These are phyloP conservation scores for Ballota nigra DNA, from an alignment of 257 asterid species.

Conservation along the genomic window DNA sequence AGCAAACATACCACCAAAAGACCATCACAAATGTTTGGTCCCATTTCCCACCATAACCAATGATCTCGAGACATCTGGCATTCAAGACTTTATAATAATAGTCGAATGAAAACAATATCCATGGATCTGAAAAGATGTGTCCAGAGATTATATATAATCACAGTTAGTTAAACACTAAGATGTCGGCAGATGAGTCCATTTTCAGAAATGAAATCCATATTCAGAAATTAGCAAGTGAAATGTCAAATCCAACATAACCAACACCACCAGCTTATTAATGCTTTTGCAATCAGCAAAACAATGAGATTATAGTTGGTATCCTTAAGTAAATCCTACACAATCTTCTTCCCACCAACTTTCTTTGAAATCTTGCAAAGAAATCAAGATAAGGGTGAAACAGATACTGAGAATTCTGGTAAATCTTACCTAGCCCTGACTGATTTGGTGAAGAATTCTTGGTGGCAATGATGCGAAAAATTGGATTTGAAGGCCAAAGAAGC, in stretches of 20 bases:
- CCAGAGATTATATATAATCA: neutral
- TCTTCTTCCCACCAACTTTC: conserved; percentile 16
- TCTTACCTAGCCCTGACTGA: conserved; percentile 10
- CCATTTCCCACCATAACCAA: conserved; percentile 20
- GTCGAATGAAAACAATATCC: conserved; percentile 17
- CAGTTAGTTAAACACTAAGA: neutral
- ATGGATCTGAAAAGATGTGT: neutral
- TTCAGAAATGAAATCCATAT: neutral
- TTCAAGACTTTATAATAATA: neutral
- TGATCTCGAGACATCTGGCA: neutral
- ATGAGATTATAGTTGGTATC: neutral
- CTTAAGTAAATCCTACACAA: conserved; percentile 8
- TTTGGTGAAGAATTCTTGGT: conserved; percentile 2
- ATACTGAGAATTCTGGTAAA: neutral
- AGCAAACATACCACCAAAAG: neutral
- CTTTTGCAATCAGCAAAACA: neutral
- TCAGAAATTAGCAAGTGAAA: neutral
- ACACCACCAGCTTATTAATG: conserved; percentile 9
- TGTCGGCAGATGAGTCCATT: conserved; percentile 21
- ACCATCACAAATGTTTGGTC: neutral
- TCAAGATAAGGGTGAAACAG: neutral
- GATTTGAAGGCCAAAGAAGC: neutral
- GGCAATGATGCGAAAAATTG: neutral
- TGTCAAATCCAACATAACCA: conserved; percentile 8
- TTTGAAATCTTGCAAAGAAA: conserved; percentile 1